Percentiles rank a stretch among this genome's conserved stretches.
Conservation (phyloP, 169 alveolate genomes). For the Ichthyophthirius multifiliis region DNA sequence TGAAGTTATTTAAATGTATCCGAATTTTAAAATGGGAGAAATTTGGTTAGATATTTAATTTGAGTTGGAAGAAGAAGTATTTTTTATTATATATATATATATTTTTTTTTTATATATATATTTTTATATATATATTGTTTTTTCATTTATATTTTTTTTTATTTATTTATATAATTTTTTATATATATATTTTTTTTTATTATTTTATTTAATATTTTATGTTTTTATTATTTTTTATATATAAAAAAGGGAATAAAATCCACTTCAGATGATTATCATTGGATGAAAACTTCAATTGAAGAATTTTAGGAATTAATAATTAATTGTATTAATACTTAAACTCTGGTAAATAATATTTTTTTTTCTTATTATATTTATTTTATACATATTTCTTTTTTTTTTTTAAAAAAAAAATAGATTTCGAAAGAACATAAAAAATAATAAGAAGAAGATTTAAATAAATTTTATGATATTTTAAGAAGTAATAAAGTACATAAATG, state of each 20-base stretch:
- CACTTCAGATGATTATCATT: slow-evolving; percentile 76
- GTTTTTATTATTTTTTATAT: too few species aligned
- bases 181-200: not conserved
- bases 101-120: not conserved
- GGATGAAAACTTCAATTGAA: slow-evolving; percentile 79
- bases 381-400: not conserved
- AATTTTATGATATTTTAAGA: slow-evolving; percentile 44
- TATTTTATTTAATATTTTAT: too few species aligned
- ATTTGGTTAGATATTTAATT: slow-evolving; percentile 80
- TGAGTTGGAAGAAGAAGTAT: slow-evolving; percentile 53
- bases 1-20: slow-evolving; percentile 78
- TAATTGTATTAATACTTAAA: slow-evolving; percentile 52
- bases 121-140: not conserved
- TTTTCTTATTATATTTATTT: not conserved
- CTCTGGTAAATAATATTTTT: slow-evolving; percentile 8
- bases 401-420: slow-evolving; percentile 14
- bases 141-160: not conserved
- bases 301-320: slow-evolving; percentile 65
- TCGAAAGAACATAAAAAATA: slow-evolving; percentile 37
- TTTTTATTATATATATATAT: not conserved
- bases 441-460: slow-evolving; percentile 38
- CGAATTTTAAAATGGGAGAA: slow-evolving; percentile 77
- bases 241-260: slow-evolving; percentile 52
- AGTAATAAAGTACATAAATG: slow-evolving; percentile 40
- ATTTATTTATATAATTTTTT: not conserved